phyloP scores from a whole-genome alignment of 768 basidiomycete genomes.

The Auricularia heimuer region DNA sequence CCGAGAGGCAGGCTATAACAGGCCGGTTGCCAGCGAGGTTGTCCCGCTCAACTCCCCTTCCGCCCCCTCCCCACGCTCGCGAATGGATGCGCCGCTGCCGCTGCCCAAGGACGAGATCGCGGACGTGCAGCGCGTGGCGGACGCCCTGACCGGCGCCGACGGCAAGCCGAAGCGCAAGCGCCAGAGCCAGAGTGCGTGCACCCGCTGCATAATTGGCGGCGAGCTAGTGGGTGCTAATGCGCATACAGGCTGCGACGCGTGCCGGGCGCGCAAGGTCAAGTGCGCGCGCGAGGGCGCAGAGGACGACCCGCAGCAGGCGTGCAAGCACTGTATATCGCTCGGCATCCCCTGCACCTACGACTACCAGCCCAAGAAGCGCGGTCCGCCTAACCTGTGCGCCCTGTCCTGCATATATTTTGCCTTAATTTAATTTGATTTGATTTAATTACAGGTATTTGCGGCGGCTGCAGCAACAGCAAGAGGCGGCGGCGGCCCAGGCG shows the following conservation, averaged over 20 bases:
- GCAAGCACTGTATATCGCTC: slow-evolving; percentile 80
- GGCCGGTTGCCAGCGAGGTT: not conserved
- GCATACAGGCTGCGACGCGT: slow-evolving; percentile 14
- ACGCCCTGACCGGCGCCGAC: not conserved
- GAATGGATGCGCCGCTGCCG: not conserved
- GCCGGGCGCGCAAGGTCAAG: slow-evolving; percentile 18
- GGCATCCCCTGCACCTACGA: slow-evolving; percentile 83
- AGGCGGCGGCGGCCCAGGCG: slow-evolving; percentile 34
- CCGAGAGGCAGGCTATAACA: too few relatives aligned
- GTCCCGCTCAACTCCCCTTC: not conserved
- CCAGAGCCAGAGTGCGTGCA: slow-evolving; percentile 8
- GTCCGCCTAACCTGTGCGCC: slow-evolving; percentile 80
- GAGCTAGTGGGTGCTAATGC: not conserved
- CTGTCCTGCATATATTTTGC: not conserved
- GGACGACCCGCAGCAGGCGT: slow-evolving; percentile 57
- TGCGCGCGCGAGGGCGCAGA: slow-evolving; percentile 16
- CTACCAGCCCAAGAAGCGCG: slow-evolving; percentile 89
- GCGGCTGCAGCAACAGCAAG: slow-evolving; percentile 58
- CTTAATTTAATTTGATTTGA: not conserved
- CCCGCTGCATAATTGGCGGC: not conserved
- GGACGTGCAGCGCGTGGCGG: not conserved
- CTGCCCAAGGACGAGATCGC: not conserved
- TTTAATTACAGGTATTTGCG: slow-evolving; percentile 51
- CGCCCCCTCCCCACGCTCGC: not conserved
- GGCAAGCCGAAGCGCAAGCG: slow-evolving; percentile 10